Base-by-base conservation (phyloP, 495 filamentous ascomycete species). In the Penicillium ochrochloron region DNA sequence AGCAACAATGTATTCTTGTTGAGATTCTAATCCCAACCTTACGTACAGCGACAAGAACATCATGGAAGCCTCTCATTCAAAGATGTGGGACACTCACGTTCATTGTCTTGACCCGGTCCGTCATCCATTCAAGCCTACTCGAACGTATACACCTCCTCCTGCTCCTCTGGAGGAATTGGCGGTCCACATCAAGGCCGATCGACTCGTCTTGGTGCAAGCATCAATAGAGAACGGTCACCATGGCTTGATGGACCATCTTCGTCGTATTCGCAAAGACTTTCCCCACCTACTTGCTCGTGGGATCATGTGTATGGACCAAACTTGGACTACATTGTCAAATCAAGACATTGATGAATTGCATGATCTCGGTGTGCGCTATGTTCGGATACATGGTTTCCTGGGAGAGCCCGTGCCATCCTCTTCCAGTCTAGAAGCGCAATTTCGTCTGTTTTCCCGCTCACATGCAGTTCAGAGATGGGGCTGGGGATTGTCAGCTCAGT, bases 51-150 rank as follows among this genome's bases (percentile, higher is more conserved):
- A 23, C 19, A 2, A 17, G 5, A 14, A 27, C 14, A 27, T 41
- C 1, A 59, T 59, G 44, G 44, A 39, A 14, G 5, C 23, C 27
- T 21, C 3, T 35, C 3, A 7, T 0, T 12, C 42, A 3, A 42
- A 37, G 4, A 65, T 64, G 62, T 70, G 65, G 70, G 65, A 72
- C 46, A 70, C 64, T 14, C 67, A 66, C 52, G 46, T 69, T 29
- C 69, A 71, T 51, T 69, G 60, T 35, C 61, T 71, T 23, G 63
- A 69, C 48, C 66, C 69, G 10, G 61, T 12, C 6, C 53, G 19
- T 7, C 57, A 66, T 41, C 69, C 69, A n/a, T 71, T 65, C 63
- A 71, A 64, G 61, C 3, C 54, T 21, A 61, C 64, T n/a, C 66
- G 69, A 17, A 57, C 58, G 5, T 71, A 71, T 42, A 71, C 69